A percentile compares a stretch with the other conserved stretches of the same genome.
These are phyloP conservation scores for Candida suzukii DNA, from an alignment of 805 yeast species.

Conservation along the genomic window DNA sequence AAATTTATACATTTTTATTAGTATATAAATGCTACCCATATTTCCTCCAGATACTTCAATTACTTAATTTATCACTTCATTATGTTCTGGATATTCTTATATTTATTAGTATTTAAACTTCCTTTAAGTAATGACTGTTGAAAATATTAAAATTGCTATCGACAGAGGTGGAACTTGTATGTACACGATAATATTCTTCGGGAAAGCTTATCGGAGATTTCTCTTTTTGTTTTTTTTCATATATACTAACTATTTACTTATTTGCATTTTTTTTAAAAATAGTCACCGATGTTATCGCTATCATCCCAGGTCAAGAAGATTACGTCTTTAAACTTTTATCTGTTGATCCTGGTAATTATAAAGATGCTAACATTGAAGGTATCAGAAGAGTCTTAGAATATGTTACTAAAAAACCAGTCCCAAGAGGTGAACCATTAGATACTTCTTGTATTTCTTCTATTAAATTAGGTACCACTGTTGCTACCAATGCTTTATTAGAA, in stretches of 20 bases:
- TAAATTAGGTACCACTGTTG: slow-evolving; percentile 86
- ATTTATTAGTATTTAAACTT: neutral
- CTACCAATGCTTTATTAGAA: slow-evolving; percentile 84
- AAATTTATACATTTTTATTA: too few relatives aligned
- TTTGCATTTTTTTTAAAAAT: neutral
- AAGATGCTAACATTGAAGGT: slow-evolving; percentile 86
- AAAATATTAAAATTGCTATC: slow-evolving; percentile 1
- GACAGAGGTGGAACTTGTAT: slow-evolving; percentile 4
- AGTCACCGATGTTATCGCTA: slow-evolving; percentile 13
- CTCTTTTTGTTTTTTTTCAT: neutral
- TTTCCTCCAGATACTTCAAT: too few relatives aligned
- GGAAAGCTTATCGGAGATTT: neutral
- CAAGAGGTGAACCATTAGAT: slow-evolving; percentile 48
- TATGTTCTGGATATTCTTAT: too few relatives aligned
- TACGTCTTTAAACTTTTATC: slow-evolving; percentile 68
- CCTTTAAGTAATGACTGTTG: neutral
- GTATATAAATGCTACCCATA: neutral
- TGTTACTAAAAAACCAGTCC: slow-evolving; percentile 40
- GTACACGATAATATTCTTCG: too few relatives aligned
- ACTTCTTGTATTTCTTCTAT: slow-evolving; percentile 52
- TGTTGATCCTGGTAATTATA: slow-evolving; percentile 74
- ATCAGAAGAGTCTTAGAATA: slow-evolving; percentile 65
- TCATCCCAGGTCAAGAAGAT: slow-evolving; percentile 37
- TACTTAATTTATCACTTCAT: too few relatives aligned
- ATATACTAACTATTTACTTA: neutral